These are phyloP conservation scores for Pythium folliculosum DNA, from an alignment of 352 stramenopile species.

Conservation along the genomic window DNA sequence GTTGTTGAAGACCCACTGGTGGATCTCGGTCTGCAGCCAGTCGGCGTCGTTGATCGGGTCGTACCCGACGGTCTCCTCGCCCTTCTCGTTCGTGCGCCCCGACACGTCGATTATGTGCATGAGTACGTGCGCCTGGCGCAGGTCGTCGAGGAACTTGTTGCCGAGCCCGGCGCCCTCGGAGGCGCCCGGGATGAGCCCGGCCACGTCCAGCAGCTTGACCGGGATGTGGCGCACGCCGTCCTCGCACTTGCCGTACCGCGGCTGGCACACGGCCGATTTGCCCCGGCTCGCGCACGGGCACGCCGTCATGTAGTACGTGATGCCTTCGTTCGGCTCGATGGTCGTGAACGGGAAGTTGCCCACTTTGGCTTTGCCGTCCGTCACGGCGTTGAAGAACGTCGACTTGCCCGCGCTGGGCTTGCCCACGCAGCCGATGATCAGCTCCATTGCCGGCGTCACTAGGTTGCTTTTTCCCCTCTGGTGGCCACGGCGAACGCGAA, in stretches of 20 bases:
- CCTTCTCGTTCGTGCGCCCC: constrained; percentile 89
- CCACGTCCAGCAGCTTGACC: constrained; percentile 85
- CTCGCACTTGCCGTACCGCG: constrained; percentile 79
- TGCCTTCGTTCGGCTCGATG: constrained; percentile 88
- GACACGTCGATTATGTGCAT: constrained; percentile 92
- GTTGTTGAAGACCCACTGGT: constrained; percentile 90
- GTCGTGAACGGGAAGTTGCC: constrained; percentile 91
- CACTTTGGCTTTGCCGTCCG: constrained; percentile 85
- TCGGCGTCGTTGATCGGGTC: constrained; percentile 89
- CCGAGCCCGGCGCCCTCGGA: constrained; percentile 94
- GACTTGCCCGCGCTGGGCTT: constrained; percentile 89
- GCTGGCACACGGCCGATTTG: constrained; percentile 66
- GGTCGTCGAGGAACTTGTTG: constrained; percentile 98
- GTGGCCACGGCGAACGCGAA: no score
- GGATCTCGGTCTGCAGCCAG: constrained; percentile 86
- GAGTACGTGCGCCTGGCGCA: constrained; percentile 86
- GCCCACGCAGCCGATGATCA: constrained; percentile 88
- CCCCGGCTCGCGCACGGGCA: constrained; percentile 72
- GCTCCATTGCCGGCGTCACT: constrained; percentile 51
- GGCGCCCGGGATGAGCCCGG: constrained; percentile 76
- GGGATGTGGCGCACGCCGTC: constrained; percentile 75
- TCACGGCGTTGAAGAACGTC: constrained; percentile 91
- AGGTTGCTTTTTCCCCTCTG: no score
- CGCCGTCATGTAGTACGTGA: constrained; percentile 87
- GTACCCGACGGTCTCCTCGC: constrained; percentile 84